These are phyloP conservation scores for Hymenoscyphus linearis DNA, from an alignment of 2,329 filamentous ascomycete genomes.

Conservation along the genomic window DNA sequence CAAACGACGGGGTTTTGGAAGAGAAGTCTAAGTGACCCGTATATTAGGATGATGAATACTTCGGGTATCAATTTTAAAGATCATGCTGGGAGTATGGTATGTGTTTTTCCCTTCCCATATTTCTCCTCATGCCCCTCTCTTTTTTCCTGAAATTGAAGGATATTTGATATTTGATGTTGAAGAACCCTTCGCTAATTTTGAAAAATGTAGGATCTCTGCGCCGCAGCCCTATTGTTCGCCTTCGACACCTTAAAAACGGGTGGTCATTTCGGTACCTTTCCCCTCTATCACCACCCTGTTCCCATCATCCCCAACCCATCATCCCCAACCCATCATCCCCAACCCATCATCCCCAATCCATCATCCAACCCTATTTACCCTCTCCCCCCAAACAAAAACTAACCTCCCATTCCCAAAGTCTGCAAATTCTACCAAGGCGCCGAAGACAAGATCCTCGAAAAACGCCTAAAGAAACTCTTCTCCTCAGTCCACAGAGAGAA, in stretches of 20 bases:
- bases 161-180: not conserved
- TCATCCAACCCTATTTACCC: not conserved
- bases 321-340: not conserved
- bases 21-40: conserved; percentile 91
- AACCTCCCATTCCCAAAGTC: conserved; percentile 37
- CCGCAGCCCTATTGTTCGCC: conserved; percentile 77
- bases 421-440: conserved; percentile 96
- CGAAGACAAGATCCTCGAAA: conserved; percentile 78
- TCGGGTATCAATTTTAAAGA: conserved; percentile 82
- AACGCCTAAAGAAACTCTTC: conserved; percentile 70
- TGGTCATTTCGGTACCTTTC: conserved; percentile 60
- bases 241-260: conserved; percentile 76
- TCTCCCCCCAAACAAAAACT: not conserved
- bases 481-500: conserved; percentile 79
- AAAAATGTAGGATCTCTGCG: conserved; percentile 71
- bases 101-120: conserved; percentile 29
- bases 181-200: not conserved
- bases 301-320: not conserved
- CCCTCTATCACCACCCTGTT: not conserved
- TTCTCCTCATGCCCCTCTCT: no score
- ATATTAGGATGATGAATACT: conserved; percentile 99
- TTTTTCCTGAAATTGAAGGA: not conserved
- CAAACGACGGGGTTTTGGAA: conserved; percentile 73
- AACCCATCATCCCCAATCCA: not conserved
- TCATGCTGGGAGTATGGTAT: conserved; percentile 90